Evolutionary conservation across 2,329 filamentous ascomycete genomes (phyloP).

Genomic region (Pyrenophora teres): DNA sequence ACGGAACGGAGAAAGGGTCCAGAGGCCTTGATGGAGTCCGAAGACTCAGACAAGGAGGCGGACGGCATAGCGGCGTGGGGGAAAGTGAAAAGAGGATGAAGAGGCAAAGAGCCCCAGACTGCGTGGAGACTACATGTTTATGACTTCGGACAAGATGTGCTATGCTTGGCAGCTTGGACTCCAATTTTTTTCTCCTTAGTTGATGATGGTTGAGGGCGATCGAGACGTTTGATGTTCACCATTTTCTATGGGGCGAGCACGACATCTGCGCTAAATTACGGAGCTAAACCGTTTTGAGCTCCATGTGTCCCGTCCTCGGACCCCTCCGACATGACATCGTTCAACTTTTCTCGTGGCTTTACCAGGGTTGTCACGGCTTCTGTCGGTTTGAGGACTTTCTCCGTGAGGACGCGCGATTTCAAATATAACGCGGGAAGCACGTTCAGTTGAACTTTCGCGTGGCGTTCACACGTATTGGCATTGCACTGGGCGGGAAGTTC

Average conservation of each 20-base stretch:
- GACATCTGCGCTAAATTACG: background rate
- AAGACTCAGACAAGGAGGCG: constrained; percentile 11
- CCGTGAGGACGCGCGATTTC: background rate
- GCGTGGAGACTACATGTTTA: background rate
- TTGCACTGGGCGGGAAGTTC: no score
- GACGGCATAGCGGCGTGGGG: constrained; percentile 14
- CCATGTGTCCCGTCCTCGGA: background rate
- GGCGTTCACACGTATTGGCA: no score
- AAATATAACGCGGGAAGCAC: background rate
- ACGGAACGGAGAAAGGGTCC: constrained; percentile 39
- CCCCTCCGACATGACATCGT: background rate
- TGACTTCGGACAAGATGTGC: background rate
- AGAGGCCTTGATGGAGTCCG: constrained; percentile 21
- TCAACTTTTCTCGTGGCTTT: background rate
- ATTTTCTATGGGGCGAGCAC: background rate
- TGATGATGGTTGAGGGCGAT: background rate
- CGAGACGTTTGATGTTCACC: background rate
- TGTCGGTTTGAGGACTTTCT: background rate
- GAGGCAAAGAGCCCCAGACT: background rate
- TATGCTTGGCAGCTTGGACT: background rate
- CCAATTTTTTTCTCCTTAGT: background rate
- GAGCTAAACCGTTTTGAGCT: background rate
- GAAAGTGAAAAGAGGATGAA: background rate
- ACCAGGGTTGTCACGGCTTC: background rate
- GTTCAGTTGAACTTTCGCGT: background rate